Evolutionary conservation across 345 rosid genomes (phyloP), one percentile per base, ranked within the genome.

Genomic region (Populus simonii): DNA sequence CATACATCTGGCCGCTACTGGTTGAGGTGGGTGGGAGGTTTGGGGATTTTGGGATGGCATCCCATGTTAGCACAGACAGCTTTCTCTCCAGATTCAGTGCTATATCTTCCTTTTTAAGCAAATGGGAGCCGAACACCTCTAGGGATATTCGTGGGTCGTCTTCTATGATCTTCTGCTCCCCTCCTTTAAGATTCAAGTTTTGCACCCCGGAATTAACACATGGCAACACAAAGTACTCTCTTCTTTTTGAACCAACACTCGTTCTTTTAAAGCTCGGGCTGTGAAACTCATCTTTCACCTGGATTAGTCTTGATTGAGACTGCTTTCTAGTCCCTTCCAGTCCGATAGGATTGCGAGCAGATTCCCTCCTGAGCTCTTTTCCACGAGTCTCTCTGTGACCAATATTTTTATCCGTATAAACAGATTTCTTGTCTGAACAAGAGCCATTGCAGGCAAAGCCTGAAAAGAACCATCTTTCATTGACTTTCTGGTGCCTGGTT

Each of bases 31-130:
- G 49, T 17, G 81, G 80, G 33, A 80, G 22, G 31, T 65, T 85
- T 29, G 77, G 75, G n/a, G 82, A 45, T 55, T 83, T 87, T 1
- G 93, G 96, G 63, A 91, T 86, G 23, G 96, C 93, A 51, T 91
- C 93, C 92, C 96, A 91, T 49, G 87, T 87, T n/a, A 88, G 84
- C 82, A 91, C 86, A 12, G 92, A 91, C 20, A 88, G 79, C 82
- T 89, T 89, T 84, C 87, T 86, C 80, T 86, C 88, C 39, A 89
- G 77, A 72, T 89, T 87, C 86, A 80, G 67, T 18, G 80, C 84
- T 77, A 82, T 86, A 35, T 83, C 85, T 71, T 78, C 86, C 59
- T 75, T 80, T 36, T 79, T 85, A 70, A 82, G 27, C 53, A 8
- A 55, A 36, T 68, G 76, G 6, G 87, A 77, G 2, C 89, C 87